Evolutionary conservation across 2,329 filamentous ascomycete genomes (phyloP).

Genomic region (Scedosporium minutisporum): DNA sequence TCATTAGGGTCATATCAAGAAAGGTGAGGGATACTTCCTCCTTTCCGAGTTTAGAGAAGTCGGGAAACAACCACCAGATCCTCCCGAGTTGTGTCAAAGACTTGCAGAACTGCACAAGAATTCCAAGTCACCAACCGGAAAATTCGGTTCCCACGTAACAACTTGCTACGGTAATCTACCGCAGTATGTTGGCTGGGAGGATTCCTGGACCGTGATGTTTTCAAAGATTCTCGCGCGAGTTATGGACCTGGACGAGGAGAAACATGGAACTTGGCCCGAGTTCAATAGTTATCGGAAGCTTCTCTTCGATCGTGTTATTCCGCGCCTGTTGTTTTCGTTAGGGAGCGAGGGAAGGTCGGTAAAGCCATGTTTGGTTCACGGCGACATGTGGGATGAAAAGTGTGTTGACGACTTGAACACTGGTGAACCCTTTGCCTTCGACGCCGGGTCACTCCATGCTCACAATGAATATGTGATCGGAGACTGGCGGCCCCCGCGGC

Average conservation of each 20-base stretch:
- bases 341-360: conserved; percentile 17
- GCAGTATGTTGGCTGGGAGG: not conserved
- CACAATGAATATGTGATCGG: conserved; percentile 21
- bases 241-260: not conserved
- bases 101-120: not conserved
- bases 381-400: conserved; percentile 23
- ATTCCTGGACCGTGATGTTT: not conserved
- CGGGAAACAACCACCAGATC: not conserved
- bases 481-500: conserved; percentile 16
- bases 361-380: conserved; percentile 21
- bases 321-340: conserved; percentile 18
- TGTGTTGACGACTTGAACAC: conserved; percentile 17
- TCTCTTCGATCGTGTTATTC: conserved; percentile 17
- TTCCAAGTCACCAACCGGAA: conserved; percentile 15
- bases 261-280: conserved; percentile 8
- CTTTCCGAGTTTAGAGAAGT: not conserved
- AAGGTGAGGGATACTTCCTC: conserved; percentile 12
- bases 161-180: conserved; percentile 10
- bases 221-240: not conserved
- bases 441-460: conserved; percentile 19
- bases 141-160: conserved; percentile 19
- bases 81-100: not conserved
- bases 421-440: conserved; percentile 19
- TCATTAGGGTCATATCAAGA: conserved; percentile 10
- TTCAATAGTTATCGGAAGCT: conserved; percentile 11